phyloP scores from a whole-genome alignment of 495 filamentous ascomycete genomes.

The Trichoderma asperelloides region DNA sequence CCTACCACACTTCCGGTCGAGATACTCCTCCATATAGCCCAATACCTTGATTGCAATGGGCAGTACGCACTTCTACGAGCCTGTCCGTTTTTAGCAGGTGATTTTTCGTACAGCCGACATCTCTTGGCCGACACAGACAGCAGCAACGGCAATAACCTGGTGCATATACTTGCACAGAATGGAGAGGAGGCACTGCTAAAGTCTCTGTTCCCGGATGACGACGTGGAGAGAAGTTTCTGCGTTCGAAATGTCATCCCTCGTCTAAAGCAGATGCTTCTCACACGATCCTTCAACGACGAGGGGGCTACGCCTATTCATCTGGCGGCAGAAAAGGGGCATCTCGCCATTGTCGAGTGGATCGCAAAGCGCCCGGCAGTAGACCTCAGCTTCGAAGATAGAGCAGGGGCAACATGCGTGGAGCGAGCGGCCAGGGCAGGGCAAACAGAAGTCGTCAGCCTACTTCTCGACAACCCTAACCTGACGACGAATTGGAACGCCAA shows the following conservation, averaged over 20 bases:
- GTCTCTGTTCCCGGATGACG: background rate
- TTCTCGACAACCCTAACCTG: background rate
- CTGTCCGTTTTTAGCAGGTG: background rate
- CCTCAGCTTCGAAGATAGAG: background rate
- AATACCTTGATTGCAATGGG: background rate
- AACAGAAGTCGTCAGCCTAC: background rate
- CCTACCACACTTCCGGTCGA: background rate
- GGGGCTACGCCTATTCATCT: background rate
- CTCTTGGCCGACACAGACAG: background rate
- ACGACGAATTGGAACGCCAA: background rate
- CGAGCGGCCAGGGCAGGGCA: background rate
- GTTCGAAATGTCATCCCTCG: background rate
- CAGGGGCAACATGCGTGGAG: background rate
- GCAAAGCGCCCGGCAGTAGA: background rate
- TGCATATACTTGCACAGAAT: background rate
- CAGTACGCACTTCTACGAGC: background rate
- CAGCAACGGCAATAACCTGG: conserved; percentile 1
- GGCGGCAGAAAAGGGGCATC: background rate
- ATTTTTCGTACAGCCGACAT: background rate
- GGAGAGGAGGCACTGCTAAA: background rate
- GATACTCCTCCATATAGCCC: background rate
- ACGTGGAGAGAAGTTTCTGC: background rate
- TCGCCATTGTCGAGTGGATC: background rate
- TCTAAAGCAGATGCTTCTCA: background rate
- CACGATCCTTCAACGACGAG: background rate